Base-by-base conservation (phyloP, 2,329 filamentous ascomycete species). In the Fusarium sp. region DNA sequence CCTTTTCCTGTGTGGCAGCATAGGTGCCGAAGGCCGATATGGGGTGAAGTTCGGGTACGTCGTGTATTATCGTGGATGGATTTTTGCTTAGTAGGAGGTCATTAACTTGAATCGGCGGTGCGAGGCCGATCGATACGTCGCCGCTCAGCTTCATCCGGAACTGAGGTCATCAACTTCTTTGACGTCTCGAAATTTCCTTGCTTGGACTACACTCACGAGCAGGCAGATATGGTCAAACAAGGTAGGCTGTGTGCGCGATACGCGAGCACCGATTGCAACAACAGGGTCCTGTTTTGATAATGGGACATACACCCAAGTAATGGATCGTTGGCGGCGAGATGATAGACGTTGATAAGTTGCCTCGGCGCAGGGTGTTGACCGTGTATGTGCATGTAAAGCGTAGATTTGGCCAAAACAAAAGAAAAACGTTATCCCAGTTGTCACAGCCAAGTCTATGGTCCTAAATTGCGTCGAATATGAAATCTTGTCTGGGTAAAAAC, bases 241-340 rank as follows among this genome's bases (percentile, higher is more conserved):
- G n/a, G 4, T 36, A 32, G 10, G 27, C 17, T 45, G 9, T 33
- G 38, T 21, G 9, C 15, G 21, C 25, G 38, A n/a, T 25, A 21
- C 45, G 29, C 44, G 37, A 14, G 45, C 38, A 15, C 51, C 57
- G 15, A 61, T 13, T 32, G 53, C 53, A 52, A 39, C 9, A 33
- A 64, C 41, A 9, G 37, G 41, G 48, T 64, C 61, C 11, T 47
- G 15, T 45, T 36, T 27, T 29, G 57, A 50, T 25, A 64, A 37
- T 15, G 61, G 61, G 44, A 61, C 33, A 50, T 64, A 61, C 13
- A 61, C 50, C 61, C 57, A 64, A 31, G 36, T 19, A 17, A 47
- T 44, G 13, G 48, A 55, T 31, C 10, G 48, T 49, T 48, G 57
- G 38, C 44, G 43, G 37, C 44, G 50, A 14, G 10, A 37, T 25